Percentiles rank a stretch among this genome's conserved stretches.
These are phyloP conservation scores for Opeltia flavorubescens DNA, from an alignment of 495 filamentous ascomycete species.

Conservation along the genomic window DNA sequence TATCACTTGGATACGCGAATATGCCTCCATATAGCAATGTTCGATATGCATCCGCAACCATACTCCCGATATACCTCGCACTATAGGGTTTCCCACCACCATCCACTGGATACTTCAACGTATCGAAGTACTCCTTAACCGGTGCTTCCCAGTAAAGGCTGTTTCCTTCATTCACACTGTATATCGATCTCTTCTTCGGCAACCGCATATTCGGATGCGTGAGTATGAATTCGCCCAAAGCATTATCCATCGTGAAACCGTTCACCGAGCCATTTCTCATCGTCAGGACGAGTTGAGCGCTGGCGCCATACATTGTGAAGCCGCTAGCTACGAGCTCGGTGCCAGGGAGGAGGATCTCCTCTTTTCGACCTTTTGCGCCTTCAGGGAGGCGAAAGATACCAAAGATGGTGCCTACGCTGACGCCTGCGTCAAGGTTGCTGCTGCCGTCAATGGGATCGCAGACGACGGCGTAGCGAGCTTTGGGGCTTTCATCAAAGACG, in stretches of 20 bases:
- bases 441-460: conserved; percentile 98
- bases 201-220: conserved; percentile 91
- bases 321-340: conserved; percentile 84
- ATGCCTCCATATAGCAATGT: conserved; percentile 91
- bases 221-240: conserved; percentile 94
- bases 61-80: conserved; percentile 86
- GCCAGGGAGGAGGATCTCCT: conserved; percentile 78
- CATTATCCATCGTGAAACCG: conserved; percentile 93
- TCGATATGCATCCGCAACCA: conserved; percentile 97
- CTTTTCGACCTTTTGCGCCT: conserved; percentile 42
- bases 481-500: conserved; percentile 61
- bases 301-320: conserved; percentile 99
- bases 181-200: conserved; percentile 68
- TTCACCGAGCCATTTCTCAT: conserved; percentile 91
- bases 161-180: conserved; percentile 98
- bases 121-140: conserved; percentile 76
- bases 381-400: conserved; percentile 79
- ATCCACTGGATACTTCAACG: conserved; percentile 60
- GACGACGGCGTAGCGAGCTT: conserved; percentile 85
- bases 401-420: conserved; percentile 97
- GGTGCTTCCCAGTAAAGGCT: conserved; percentile 88
- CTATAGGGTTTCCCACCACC: conserved; percentile 80
- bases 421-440: conserved; percentile 93
- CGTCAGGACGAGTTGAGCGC: conserved; percentile 88
- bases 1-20: conserved; percentile 94